phyloP scores from a whole-genome alignment of 768 basidiomycete genomes.

The Hebeloma cylindrosporum region DNA sequence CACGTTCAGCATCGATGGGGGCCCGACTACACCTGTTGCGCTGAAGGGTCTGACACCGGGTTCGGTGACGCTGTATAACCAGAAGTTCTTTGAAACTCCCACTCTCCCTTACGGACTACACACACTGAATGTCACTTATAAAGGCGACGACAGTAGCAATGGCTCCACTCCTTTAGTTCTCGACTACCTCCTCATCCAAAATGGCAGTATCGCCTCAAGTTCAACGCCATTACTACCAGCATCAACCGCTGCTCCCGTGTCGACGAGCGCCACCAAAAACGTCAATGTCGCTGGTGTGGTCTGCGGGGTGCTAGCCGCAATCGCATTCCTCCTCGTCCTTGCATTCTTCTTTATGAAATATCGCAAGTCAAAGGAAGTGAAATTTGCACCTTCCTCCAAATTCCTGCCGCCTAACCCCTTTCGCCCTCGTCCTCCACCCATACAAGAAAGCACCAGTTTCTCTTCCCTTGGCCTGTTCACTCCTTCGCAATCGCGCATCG shows the following conservation, averaged over 20 bases:
- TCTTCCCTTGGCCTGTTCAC: too few species aligned
- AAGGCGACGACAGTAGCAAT: constrained; percentile 12
- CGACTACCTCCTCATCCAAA: constrained; percentile 20
- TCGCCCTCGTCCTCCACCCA: background rate
- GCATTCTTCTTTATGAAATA: constrained; percentile 13
- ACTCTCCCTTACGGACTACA: constrained; percentile 19
- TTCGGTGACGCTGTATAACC: constrained; percentile 15
- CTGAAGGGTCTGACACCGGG: constrained; percentile 13
- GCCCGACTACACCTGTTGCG: constrained; percentile 9
- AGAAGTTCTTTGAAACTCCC: constrained; percentile 21
- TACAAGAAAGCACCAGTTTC: too few species aligned
- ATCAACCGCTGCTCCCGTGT: background rate
- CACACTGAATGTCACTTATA: constrained; percentile 19
- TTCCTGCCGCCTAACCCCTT: background rate
- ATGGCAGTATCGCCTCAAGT: constrained; percentile 1
- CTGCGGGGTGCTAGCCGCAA: constrained; percentile 12
- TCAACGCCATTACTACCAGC: background rate
- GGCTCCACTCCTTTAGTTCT: constrained; percentile 26
- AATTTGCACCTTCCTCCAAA: background rate
- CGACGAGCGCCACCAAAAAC: background rate
- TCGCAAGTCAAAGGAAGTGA: background rate
- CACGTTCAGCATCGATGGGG: constrained; percentile 25
- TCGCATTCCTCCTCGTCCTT: constrained; percentile 11
- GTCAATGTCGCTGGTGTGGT: constrained; percentile 13
- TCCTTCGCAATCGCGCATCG: background rate